Percentiles rank a stretch among this genome's conserved stretches.
Conservation (phyloP, 352 stramenopile species). For the Phytophthora syringae region DNA sequence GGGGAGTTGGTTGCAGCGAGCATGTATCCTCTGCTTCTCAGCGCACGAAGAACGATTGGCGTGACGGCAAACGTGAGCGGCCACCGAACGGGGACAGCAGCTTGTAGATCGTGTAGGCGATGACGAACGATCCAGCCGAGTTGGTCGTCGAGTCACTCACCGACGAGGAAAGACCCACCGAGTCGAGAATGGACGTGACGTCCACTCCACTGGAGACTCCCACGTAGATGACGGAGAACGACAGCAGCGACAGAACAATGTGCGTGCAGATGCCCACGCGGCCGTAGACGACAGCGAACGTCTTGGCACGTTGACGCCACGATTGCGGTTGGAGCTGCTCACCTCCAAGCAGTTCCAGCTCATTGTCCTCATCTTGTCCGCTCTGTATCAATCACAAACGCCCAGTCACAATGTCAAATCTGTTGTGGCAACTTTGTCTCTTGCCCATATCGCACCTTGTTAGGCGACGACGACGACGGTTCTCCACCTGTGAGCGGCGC, state of each 20-base stretch:
- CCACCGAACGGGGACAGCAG: conserved; percentile 75
- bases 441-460: conserved; percentile 21
- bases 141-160: conserved; percentile 57
- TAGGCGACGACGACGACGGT: conserved; percentile 11
- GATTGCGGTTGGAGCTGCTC: conserved; percentile 30
- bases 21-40: conserved; percentile 81
- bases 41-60: conserved; percentile 72
- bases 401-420: not conserved
- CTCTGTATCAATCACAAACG: not conserved
- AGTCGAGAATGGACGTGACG: conserved; percentile 57
- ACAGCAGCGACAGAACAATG: conserved; percentile 74
- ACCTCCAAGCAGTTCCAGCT: conserved; percentile 23
- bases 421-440: not conserved
- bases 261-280: conserved; percentile 81
- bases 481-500: conserved; percentile 41
- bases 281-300: conserved; percentile 84
- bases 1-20: conserved; percentile 39
- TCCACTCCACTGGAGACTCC: conserved; percentile 76
- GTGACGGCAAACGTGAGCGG: conserved; percentile 83
- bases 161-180: conserved; percentile 48
- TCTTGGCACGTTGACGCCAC: conserved; percentile 78
- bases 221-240: conserved; percentile 80
- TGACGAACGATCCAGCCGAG: conserved; percentile 77
- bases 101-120: conserved; percentile 88
- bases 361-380: conserved; percentile 19